These are phyloP conservation scores for Penicillium brevicompactum DNA, from an alignment of 2,329 filamentous ascomycete genomes.

Conservation along the genomic window DNA sequence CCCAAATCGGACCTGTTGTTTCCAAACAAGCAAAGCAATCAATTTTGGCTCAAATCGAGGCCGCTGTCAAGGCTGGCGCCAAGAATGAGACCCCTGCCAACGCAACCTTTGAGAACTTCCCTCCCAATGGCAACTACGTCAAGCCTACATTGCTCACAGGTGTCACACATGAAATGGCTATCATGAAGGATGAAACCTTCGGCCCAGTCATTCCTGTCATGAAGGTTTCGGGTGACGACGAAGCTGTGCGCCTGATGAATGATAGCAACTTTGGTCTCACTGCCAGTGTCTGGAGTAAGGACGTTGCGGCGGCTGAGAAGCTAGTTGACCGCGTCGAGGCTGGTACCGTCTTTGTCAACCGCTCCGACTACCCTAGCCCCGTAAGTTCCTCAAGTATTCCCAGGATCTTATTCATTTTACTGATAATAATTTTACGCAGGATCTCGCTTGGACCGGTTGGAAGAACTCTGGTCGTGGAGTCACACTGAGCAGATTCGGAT, in stretches of 20 bases:
- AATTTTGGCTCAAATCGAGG: slow-evolving; percentile 77
- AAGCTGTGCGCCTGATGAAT: slow-evolving; percentile 87
- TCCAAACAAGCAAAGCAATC: slow-evolving; percentile 75
- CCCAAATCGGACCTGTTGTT: slow-evolving; percentile 85
- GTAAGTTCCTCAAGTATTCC: slow-evolving; percentile 57
- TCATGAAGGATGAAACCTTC: slow-evolving; percentile 95
- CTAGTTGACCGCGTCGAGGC: slow-evolving; percentile 82
- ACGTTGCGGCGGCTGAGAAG: slow-evolving; percentile 72
- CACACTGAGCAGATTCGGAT: slow-evolving; percentile 85
- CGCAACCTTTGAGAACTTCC: slow-evolving; percentile 70
- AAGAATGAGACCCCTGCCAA: slow-evolving; percentile 83
- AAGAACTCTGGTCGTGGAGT: slow-evolving; percentile 94
- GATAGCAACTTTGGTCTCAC: slow-evolving; percentile 93
- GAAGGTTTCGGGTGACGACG: slow-evolving; percentile 77
- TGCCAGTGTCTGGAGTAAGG: slow-evolving; percentile 96
- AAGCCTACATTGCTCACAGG: slow-evolving; percentile 79
- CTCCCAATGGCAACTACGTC: slow-evolving; percentile 83
- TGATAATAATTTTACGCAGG: slow-evolving; percentile 52
- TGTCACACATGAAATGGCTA: slow-evolving; percentile 78
- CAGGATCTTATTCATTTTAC: not conserved
- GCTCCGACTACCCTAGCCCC: slow-evolving; percentile 87
- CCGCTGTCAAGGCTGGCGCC: slow-evolving; percentile 81
- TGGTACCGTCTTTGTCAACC: slow-evolving; percentile 94
- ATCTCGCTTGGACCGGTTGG: slow-evolving; percentile 96
- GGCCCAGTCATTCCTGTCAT: slow-evolving; percentile 89